Percentiles rank a stretch among this genome's conserved stretches.
These are phyloP conservation scores for Retiboletus flavoniger DNA, from an alignment of 1,284 basidiomycete species.

Conservation along the genomic window DNA sequence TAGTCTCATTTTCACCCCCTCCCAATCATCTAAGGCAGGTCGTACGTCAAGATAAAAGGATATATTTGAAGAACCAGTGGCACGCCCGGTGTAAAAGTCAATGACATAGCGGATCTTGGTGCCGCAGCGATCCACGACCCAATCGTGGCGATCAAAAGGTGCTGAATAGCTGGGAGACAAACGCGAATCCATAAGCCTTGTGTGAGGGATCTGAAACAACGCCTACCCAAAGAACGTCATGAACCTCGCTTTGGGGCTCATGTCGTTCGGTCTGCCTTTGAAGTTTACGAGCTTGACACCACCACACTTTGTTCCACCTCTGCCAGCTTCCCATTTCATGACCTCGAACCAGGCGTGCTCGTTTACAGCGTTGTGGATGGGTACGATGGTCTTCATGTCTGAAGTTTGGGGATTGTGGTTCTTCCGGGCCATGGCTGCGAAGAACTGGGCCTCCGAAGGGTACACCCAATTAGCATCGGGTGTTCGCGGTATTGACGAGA, in stretches of 20 bases:
- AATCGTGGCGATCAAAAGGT: slow-evolving; percentile 98
- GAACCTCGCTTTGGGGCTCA: slow-evolving; percentile 79
- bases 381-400: slow-evolving; percentile 96
- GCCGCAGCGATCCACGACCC: slow-evolving; percentile 93
- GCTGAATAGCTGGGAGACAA: slow-evolving; percentile 69
- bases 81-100: slow-evolving; percentile 95
- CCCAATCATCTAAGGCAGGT: slow-evolving; percentile 90
- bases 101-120: slow-evolving; percentile 91
- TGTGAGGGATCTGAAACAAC: background rate
- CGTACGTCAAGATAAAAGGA: slow-evolving; percentile 95
- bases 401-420: slow-evolving; percentile 77
- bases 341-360: slow-evolving; percentile 94
- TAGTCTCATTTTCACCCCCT: slow-evolving; percentile 79
- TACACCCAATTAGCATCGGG: slow-evolving; percentile 88
- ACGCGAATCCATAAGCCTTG: slow-evolving; percentile 3
- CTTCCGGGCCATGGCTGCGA: slow-evolving; percentile 92
- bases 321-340: slow-evolving; percentile 83
- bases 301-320: slow-evolving; percentile 79
- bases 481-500: slow-evolving; percentile 84
- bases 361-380: slow-evolving; percentile 99
- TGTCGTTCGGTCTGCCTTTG: slow-evolving; percentile 73
- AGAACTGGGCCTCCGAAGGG: slow-evolving; percentile 98
- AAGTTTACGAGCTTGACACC: slow-evolving; percentile 85
- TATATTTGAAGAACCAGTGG: slow-evolving; percentile 41
- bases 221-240: slow-evolving; percentile 86